phyloP scores from a whole-genome alignment of 1,284 basidiomycete genomes.

The Lentinus polychrous region DNA sequence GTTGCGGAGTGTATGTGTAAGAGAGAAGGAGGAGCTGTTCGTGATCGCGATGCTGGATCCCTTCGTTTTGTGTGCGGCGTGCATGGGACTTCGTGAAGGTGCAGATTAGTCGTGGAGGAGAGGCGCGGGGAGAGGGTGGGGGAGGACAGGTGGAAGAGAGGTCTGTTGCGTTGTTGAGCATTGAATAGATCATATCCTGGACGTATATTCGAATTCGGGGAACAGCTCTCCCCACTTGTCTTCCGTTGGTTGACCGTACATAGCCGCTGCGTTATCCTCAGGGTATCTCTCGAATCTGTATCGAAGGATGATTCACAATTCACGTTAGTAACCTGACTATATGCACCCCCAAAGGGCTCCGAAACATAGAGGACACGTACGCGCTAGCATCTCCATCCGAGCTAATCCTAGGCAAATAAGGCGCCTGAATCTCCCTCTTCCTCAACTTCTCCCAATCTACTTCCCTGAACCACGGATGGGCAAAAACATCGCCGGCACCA shows the following conservation, averaged over 20 bases:
- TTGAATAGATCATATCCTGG: background rate
- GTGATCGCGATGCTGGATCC: too few relatives aligned
- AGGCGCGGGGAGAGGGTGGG: too few relatives aligned
- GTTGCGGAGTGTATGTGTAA: too few relatives aligned
- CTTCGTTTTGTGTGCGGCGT: too few relatives aligned
- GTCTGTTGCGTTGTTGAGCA: too few relatives aligned
- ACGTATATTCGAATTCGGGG: conserved; percentile 63
- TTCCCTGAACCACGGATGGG: conserved; percentile 95
- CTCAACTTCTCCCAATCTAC: conserved; percentile 90
- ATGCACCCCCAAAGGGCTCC: too few relatives aligned
- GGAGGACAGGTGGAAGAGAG: too few relatives aligned
- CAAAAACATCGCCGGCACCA: conserved; percentile 94
- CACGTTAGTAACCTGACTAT: background rate
- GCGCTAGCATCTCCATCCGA: conserved; percentile 89
- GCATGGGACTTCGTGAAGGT: too few relatives aligned
- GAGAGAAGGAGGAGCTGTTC: too few relatives aligned
- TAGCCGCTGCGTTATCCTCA: conserved; percentile 54
- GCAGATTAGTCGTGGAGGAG: too few relatives aligned
- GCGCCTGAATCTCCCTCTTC: conserved; percentile 89
- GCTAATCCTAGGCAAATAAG: conserved; percentile 84
- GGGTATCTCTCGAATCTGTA: conserved; percentile 69
- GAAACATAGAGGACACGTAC: conserved; percentile 41
- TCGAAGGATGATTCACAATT: background rate
- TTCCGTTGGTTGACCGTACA: conserved; percentile 48
- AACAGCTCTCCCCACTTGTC: conserved; percentile 57